Conservation (phyloP, 441 rosid genomes). For the Corymbia calophylla region DNA sequence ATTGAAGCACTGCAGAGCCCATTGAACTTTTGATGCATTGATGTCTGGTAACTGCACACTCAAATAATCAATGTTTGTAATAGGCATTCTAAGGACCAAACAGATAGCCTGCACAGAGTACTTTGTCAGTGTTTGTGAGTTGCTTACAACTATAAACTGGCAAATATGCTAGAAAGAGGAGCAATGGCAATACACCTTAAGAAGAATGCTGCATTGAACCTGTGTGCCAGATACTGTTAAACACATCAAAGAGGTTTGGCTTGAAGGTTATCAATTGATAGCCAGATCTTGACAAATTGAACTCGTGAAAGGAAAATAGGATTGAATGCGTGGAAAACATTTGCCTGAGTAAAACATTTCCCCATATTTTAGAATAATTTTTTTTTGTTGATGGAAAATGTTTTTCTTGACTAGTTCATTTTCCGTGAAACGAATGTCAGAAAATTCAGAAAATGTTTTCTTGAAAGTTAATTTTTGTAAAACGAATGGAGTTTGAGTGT, state of each 20-base stretch:
- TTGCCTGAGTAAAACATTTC: no score
- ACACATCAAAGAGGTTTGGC: constrained; percentile 60
- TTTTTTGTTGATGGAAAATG: no score
- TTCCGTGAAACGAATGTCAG: no score
- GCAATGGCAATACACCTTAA: constrained; percentile 39
- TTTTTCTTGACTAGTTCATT: no score
- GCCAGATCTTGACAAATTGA: constrained; percentile 81
- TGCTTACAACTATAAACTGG: background rate
- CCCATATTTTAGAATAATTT: no score
- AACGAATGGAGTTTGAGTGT: no score
- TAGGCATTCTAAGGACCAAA: constrained; percentile 71
- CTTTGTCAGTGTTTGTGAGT: background rate
- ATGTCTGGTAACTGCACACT: constrained; percentile 50
- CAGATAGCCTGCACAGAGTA: constrained; percentile 53
- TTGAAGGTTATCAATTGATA: constrained; percentile 58
- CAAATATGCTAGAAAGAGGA: background rate
- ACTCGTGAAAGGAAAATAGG: constrained; percentile 40
- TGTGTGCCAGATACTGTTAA: constrained; percentile 38
- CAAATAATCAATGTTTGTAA: constrained; percentile 59
- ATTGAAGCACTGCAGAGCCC: constrained; percentile 63
- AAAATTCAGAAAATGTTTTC: no score
- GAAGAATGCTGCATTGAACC: constrained; percentile 70
- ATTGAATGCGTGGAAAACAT: no score
- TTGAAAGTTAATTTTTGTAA: no score
- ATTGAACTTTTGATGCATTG: constrained; percentile 70